A percentile compares a stretch with the other conserved stretches of the same genome.
phyloP scores from a whole-genome alignment of 2,329 filamentous ascomycete genomes.

The Exserohilum turcica region DNA sequence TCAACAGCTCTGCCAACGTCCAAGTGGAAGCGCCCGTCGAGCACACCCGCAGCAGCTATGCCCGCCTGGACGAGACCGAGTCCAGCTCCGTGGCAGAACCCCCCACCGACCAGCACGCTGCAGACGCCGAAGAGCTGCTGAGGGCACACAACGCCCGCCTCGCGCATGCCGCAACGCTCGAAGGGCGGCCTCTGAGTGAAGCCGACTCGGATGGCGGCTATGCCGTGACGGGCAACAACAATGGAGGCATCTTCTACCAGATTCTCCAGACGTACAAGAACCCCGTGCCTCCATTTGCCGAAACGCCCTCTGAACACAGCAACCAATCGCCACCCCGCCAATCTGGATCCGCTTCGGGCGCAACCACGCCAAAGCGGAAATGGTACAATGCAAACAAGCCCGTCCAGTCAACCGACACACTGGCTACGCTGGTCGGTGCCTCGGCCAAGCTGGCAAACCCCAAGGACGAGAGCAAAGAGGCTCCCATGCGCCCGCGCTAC shows the following conservation, averaged over 20 bases:
- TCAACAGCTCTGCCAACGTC: constrained; percentile 36
- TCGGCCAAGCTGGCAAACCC: constrained; percentile 38
- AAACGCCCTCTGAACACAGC: constrained; percentile 23
- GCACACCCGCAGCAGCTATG: constrained; percentile 17
- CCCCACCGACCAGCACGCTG: constrained; percentile 18
- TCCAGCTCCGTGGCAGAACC: constrained; percentile 5
- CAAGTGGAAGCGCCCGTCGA: constrained; percentile 21
- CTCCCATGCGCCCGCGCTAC: constrained; percentile 15
- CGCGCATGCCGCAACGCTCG: constrained; percentile 1
- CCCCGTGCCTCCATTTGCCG: constrained; percentile 20
- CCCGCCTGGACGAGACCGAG: constrained; percentile 21
- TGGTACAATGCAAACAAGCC: constrained; percentile 40
- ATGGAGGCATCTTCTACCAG: constrained; percentile 41
- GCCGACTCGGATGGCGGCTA: constrained; percentile 27
- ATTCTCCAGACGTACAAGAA: constrained; percentile 41
- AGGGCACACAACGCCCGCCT: constrained; percentile 21
- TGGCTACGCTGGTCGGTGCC: constrained; percentile 38
- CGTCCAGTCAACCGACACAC: constrained; percentile 35
- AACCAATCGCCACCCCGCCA: constrained; percentile 19
- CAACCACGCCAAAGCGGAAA: constrained; percentile 34
- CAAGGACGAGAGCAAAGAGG: constrained; percentile 26
- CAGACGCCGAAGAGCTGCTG: constrained; percentile 23
- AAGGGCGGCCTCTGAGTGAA: constrained; percentile 5
- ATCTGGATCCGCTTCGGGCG: constrained; percentile 30
- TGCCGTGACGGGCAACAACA: constrained; percentile 33